phyloP scores from a whole-genome alignment of 495 filamentous ascomycete species.

The Penicillium flavigenum region DNA sequence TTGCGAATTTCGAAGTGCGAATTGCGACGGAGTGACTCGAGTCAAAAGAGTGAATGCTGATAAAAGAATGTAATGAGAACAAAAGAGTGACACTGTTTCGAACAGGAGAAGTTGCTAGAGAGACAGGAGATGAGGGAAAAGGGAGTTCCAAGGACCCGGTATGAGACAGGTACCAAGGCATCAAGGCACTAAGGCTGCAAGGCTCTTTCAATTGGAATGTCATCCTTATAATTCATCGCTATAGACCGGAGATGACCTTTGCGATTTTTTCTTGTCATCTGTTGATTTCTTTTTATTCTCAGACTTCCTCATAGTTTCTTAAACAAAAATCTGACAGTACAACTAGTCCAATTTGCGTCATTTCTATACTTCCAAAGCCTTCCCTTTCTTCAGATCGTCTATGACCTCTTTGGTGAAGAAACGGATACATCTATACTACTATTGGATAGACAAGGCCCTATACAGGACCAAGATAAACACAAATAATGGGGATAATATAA shows the following conservation, averaged over 20 bases:
- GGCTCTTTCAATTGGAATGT: conserved; percentile 20
- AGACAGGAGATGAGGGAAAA: conserved; percentile 17
- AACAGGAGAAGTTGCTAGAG: conserved; percentile 21
- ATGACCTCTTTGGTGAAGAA: too few species aligned
- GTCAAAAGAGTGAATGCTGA: conserved; percentile 41
- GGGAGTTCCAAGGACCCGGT: not conserved
- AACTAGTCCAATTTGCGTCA: not conserved
- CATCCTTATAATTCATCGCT: not conserved
- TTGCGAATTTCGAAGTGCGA: not conserved
- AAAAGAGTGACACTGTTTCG: conserved; percentile 34
- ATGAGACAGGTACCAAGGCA: conserved; percentile 5
- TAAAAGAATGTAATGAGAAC: conserved; percentile 36
- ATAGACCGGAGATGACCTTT: not conserved
- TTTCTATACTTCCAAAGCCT: too few species aligned
- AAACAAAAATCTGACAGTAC: not conserved
- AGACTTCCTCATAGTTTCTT: not conserved
- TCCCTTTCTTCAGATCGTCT: too few species aligned
- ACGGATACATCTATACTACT: too few species aligned
- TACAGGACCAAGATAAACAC: too few species aligned
- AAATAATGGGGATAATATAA: too few species aligned
- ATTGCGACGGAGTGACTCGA: not conserved
- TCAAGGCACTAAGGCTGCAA: not conserved
- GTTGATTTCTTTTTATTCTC: too few species aligned
- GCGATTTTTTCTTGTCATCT: too few species aligned
- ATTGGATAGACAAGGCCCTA: too few species aligned